phyloP scores from a whole-genome alignment of 1,284 basidiomycete genomes.

The Trametes polyzona region DNA sequence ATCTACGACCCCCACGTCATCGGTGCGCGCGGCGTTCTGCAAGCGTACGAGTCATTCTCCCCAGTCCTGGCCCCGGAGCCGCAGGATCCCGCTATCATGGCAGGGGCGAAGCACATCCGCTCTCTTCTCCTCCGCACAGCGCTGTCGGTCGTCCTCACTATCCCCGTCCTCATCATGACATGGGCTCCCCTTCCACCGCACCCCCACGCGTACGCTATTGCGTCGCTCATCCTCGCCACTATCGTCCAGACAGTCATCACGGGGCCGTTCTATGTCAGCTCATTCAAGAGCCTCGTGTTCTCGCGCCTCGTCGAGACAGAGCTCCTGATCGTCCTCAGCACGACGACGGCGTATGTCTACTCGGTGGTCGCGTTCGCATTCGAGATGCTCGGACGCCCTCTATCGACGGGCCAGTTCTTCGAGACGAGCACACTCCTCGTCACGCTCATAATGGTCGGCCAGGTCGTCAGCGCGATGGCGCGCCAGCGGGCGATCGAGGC shows the following conservation, averaged over 20 bases:
- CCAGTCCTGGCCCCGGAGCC: conserved; percentile 32
- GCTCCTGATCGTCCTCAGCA: conserved; percentile 46
- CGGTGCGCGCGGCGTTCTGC: conserved; percentile 33
- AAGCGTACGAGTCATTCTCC: conserved; percentile 28
- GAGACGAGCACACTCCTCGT: conserved; percentile 51
- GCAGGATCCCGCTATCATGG: conserved; percentile 32
- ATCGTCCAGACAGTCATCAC: conserved; percentile 44
- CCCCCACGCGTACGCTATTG: conserved; percentile 40
- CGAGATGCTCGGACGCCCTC: conserved; percentile 38
- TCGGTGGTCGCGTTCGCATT: conserved; percentile 47
- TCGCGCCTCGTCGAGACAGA: conserved; percentile 47
- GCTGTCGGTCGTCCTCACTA: conserved; percentile 39
- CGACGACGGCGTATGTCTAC: conserved; percentile 46
- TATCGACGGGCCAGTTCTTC: conserved; percentile 46
- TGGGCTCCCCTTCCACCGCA: conserved; percentile 46
- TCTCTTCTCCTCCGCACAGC: conserved; percentile 38
- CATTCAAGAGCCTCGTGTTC: conserved; percentile 43
- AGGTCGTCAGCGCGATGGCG: conserved; percentile 44
- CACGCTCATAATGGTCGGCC: conserved; percentile 48
- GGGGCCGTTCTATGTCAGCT: conserved; percentile 43
- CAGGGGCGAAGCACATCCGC: conserved; percentile 36
- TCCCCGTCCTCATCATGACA: conserved; percentile 49
- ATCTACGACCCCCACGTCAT: conserved; percentile 31
- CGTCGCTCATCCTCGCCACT: conserved; percentile 45
- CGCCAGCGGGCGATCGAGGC: conserved; percentile 43